phyloP scores from a whole-genome alignment of 2,329 filamentous ascomycete species.

The Colletotrichum melonis region DNA sequence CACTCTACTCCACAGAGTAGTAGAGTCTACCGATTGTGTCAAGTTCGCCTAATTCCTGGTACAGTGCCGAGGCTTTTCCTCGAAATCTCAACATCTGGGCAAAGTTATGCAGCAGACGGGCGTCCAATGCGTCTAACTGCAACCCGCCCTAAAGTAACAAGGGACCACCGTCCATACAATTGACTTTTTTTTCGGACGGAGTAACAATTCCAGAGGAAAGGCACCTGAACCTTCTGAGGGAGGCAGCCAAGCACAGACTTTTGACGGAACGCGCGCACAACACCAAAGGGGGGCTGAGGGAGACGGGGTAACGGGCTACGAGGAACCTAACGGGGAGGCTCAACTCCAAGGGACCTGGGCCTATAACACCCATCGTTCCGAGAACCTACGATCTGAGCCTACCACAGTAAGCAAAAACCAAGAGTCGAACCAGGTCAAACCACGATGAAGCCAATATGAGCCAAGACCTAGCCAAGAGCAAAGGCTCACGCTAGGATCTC shows the following conservation, averaged over 20 bases:
- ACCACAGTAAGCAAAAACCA: background rate
- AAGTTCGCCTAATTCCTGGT: background rate
- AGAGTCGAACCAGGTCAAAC: background rate
- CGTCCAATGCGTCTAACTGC: constrained; percentile 2
- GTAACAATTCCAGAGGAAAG: too few relatives aligned
- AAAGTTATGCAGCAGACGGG: constrained; percentile 8
- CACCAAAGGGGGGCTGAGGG: background rate
- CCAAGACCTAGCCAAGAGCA: background rate
- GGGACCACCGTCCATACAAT: background rate
- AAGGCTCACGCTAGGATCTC: too few relatives aligned
- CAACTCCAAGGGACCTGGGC: background rate
- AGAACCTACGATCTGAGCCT: background rate
- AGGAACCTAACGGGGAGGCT: background rate
- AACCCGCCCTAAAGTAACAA: background rate
- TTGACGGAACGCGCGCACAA: constrained; percentile 1
- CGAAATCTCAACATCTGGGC: background rate
- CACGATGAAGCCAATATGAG: background rate
- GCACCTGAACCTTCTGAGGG: background rate
- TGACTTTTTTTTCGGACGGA: background rate
- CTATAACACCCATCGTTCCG: background rate
- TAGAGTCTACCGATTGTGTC: too few relatives aligned
- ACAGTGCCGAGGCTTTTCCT: background rate
- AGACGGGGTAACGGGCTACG: too few relatives aligned
- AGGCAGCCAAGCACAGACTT: constrained; percentile 22
- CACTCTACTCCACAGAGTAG: too few relatives aligned